Conservation (phyloP, 2,329 filamentous ascomycete genomes). For the Scytalidium lignicola region DNA sequence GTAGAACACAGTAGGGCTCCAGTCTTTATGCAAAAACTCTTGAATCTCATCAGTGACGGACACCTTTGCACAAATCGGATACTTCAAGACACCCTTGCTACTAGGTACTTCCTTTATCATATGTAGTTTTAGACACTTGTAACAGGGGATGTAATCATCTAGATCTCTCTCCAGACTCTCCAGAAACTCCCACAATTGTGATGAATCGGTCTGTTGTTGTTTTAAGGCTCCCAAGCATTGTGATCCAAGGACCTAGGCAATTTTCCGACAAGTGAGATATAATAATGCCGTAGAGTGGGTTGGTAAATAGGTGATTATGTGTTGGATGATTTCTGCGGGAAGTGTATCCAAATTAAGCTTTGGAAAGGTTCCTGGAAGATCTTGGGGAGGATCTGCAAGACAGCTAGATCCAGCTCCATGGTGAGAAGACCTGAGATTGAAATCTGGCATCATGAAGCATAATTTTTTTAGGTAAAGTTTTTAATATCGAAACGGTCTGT, state of each 20-base stretch:
- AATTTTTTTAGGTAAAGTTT: no score
- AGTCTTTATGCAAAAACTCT: conserved; percentile 4
- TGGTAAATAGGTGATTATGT: neutral
- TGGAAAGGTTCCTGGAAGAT: no score
- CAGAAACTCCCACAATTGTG: conserved; percentile 1
- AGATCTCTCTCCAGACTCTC: conserved; percentile 6
- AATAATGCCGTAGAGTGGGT: neutral
- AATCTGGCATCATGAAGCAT: no score
- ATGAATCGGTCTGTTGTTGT: neutral
- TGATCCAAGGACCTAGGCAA: neutral
- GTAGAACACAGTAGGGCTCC: conserved; percentile 7
- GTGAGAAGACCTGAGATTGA: no score
- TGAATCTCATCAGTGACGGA: neutral
- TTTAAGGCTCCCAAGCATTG: neutral
- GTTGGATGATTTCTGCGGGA: neutral
- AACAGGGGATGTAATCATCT: conserved; percentile 7
- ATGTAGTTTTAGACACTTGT: conserved; percentile 9
- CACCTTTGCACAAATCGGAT: neutral
- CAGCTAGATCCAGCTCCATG: no score
- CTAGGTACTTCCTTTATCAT: neutral
- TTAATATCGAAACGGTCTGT: no score
- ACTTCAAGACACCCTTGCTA: no score
- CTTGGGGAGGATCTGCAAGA: no score
- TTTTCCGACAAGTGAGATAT: neutral
- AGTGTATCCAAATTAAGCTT: neutral